Conservation (phyloP, 177 flowering plant genomes). For the Vitis hybrid region DNA sequence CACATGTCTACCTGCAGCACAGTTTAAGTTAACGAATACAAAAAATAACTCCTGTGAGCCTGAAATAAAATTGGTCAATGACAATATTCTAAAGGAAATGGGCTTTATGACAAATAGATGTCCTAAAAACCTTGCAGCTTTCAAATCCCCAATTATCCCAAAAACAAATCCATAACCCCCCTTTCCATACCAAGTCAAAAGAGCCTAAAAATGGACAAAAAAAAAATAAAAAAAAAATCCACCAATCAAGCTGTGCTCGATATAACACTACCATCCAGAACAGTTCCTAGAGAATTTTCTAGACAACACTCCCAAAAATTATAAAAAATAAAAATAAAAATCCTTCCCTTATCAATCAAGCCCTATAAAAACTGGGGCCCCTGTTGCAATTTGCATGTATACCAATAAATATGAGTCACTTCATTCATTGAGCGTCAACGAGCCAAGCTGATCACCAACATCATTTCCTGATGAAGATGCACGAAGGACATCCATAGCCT, state of each 20-base stretch:
- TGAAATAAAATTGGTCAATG: not conserved
- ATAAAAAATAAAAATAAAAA: not conserved
- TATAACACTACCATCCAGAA: not conserved
- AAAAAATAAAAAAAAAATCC: not conserved
- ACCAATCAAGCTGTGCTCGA: not conserved
- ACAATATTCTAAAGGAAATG: not conserved
- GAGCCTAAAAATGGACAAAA: not conserved
- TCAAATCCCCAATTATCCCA: no score
- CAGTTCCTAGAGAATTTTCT: not conserved
- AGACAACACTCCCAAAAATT: not conserved
- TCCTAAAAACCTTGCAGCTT: not conserved
- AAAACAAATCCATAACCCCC: no score
- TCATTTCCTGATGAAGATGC: slow-evolving; percentile 33
- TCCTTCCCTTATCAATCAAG: slow-evolving; percentile 3
- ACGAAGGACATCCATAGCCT: slow-evolving; percentile 65
- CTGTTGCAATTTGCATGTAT: not conserved
- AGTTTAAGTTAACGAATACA: no score
- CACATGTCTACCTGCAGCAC: no score
- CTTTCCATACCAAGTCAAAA: not conserved
- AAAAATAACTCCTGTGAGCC: no score
- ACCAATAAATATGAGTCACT: not conserved
- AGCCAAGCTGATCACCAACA: slow-evolving; percentile 42
- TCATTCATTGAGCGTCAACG: slow-evolving; percentile 37
- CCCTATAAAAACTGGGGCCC: slow-evolving; percentile 20
- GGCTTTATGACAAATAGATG: not conserved